These are phyloP conservation scores for Lavandula angustifolia DNA, from an alignment of 257 asterid species.

Conservation along the genomic window DNA sequence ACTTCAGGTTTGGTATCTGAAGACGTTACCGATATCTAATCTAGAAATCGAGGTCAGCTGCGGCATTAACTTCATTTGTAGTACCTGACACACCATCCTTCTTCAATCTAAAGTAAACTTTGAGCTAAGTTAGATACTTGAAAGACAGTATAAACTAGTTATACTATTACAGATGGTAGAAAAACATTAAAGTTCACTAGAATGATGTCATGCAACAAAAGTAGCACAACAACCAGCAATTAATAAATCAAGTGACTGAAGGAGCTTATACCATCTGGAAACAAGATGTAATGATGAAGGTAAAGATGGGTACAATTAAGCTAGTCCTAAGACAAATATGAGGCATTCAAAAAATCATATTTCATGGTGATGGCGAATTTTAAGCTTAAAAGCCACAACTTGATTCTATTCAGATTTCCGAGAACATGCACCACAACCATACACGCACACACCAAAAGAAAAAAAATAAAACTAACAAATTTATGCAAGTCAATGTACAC, in stretches of 20 bases:
- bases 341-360: constrained; percentile 24
- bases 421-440: background rate
- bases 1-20: constrained; percentile 50
- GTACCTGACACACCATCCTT: constrained; percentile 54
- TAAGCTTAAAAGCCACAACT: constrained; percentile 17
- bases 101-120: constrained; percentile 41
- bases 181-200: constrained; percentile 4
- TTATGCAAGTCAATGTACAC: constrained; percentile 15
- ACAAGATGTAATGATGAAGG: constrained; percentile 19
- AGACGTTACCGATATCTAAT: constrained; percentile 54
- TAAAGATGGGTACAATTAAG: background rate
- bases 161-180: constrained; percentile 9
- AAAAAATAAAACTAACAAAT: background rate
- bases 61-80: constrained; percentile 52
- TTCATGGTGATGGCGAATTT: constrained; percentile 26
- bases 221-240: constrained; percentile 12
- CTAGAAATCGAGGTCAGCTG: constrained; percentile 69
- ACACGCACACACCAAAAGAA: background rate
- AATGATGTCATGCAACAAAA: constrained; percentile 15
- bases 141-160: background rate
- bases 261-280: constrained; percentile 4
- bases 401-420: background rate
- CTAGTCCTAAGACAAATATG: constrained; percentile 16
- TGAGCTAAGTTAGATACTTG: constrained; percentile 20
- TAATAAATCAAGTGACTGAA: background rate